A percentile compares a stretch with the other conserved stretches of the same genome.
phyloP scores from a whole-genome alignment of 2,329 filamentous ascomycete genomes.

The Claviceps purpurea region DNA sequence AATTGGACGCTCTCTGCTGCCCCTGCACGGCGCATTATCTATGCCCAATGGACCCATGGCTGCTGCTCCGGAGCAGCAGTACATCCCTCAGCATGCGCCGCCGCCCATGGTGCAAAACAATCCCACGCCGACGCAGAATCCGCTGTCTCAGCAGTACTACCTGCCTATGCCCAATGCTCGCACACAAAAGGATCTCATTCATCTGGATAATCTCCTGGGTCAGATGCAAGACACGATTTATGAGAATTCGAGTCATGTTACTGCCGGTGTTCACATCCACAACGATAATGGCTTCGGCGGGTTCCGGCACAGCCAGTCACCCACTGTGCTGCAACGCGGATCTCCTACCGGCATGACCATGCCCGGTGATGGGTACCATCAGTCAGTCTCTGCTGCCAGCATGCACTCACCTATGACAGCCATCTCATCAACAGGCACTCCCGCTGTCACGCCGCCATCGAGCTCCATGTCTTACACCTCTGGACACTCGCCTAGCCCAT shows the following conservation, averaged over 20 bases:
- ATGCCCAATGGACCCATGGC: constrained; percentile 39
- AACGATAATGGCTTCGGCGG: constrained; percentile 51
- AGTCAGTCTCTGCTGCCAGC: constrained; percentile 36
- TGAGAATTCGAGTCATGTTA: constrained; percentile 74
- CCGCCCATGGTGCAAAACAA: constrained; percentile 38
- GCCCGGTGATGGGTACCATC: constrained; percentile 22
- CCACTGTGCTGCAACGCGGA: constrained; percentile 27
- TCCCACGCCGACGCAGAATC: constrained; percentile 43
- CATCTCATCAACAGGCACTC: constrained; percentile 53
- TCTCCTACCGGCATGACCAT: constrained; percentile 20
- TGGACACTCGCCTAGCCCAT: constrained; percentile 60
- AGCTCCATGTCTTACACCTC: constrained; percentile 66
- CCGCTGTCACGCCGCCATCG: constrained; percentile 63
- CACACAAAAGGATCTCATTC: constrained; percentile 85
- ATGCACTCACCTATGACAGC: constrained; percentile 48
- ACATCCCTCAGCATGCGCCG: constrained; percentile 33
- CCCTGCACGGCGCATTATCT: constrained; percentile 59
- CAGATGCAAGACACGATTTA: constrained; percentile 95
- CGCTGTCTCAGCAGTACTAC: constrained; percentile 59
- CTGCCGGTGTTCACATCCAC: constrained; percentile 65
- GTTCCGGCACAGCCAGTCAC: constrained; percentile 44
- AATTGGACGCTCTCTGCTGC: constrained; percentile 77
- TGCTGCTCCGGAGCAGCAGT: constrained; percentile 31
- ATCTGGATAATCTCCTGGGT: constrained; percentile 89
- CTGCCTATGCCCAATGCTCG: constrained; percentile 77